Evolutionary conservation across 345 rosid species (phyloP), one percentile per base, ranked within the genome.

Genomic region (Camelina laxa): DNA sequence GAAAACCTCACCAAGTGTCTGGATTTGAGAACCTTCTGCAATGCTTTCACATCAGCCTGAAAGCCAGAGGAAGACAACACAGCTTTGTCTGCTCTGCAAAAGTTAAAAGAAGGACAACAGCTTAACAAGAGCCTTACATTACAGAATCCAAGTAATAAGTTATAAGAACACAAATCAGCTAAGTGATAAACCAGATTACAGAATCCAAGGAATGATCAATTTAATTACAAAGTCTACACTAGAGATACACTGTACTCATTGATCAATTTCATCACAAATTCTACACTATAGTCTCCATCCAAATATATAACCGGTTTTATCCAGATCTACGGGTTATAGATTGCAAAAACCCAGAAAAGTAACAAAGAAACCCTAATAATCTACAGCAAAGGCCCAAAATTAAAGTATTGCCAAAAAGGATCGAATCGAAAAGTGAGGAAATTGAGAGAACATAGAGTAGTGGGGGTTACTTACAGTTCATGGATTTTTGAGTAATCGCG

Each of bases 11-110:
- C 98, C 97, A 96, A 73, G 82, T 92, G 97, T 81, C 87, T 92
- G 0, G 98, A 92, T 12, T 87, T 80, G 75, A 96, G 79, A 15
- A 76, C 86, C 83, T 96, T 96, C 73, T 95, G 97, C 27, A 95
- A 82, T 60, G 97, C 99, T 75, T 86, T 92, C 53, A 90, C 94
- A 83, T 95, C 99, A 62, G 97, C 99, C 75, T 95, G 97, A 79
- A 95, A 95, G 3, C 99, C 99, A 22, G 97, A 95, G 39, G 99
- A 92, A 65, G 97, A 92, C 89, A 95, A 78, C 12, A 95, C 84
- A 75, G 87, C 79, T 66, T 87, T 90, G 65, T 92, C 92, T 1
- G 97, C 97, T 81, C 97, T 92, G 91, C 19, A 65, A 39, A 9
- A 61, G 10, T 48, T 48, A 42, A 35, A 47, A 55, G 11, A 65